phyloP scores from a whole-genome alignment of 805 yeast species.

The Saturnispora silvae region DNA sequence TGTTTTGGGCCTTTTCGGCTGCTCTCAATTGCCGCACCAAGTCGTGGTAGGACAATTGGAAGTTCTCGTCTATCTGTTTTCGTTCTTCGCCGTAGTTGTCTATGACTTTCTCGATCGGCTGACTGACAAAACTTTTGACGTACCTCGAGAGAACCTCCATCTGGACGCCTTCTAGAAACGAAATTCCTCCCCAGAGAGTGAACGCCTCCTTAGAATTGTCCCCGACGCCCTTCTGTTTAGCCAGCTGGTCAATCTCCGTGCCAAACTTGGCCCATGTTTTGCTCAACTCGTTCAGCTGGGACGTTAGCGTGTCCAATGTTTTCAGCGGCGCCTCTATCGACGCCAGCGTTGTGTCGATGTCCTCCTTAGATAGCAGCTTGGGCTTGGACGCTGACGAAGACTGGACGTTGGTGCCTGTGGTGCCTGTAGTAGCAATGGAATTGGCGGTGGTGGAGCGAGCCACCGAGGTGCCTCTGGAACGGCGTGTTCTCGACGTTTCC shows the following conservation, averaged over 20 bases:
- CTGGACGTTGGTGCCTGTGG: too few species aligned
- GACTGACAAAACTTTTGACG: constrained; percentile 43
- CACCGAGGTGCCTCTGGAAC: too few species aligned
- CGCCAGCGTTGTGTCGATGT: constrained; percentile 39
- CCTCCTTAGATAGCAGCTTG: constrained; percentile 35
- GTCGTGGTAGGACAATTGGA: constrained; percentile 41
- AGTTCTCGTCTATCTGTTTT: constrained; percentile 38
- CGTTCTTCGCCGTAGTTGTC: constrained; percentile 35
- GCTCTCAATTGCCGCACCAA: constrained; percentile 42
- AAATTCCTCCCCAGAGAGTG: constrained; percentile 65
- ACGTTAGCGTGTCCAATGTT: constrained; percentile 37
- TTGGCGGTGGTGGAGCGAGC: too few species aligned
- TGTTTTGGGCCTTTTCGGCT: constrained; percentile 52
- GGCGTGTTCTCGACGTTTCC: not conserved
- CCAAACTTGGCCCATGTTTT: constrained; percentile 65
- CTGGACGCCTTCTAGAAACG: constrained; percentile 66
- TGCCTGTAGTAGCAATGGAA: too few species aligned
- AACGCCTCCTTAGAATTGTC: constrained; percentile 47
- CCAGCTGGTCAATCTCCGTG: constrained; percentile 51
- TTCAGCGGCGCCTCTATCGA: constrained; percentile 37
- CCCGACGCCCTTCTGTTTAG: constrained; percentile 53
- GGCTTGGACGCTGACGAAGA: too few species aligned
- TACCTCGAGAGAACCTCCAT: constrained; percentile 57
- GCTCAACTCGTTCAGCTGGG: constrained; percentile 38
- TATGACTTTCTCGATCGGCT: constrained; percentile 38